These are phyloP conservation scores for Trichoderma sp. DNA, from an alignment of 2,329 filamentous ascomycete genomes.

Conservation along the genomic window DNA sequence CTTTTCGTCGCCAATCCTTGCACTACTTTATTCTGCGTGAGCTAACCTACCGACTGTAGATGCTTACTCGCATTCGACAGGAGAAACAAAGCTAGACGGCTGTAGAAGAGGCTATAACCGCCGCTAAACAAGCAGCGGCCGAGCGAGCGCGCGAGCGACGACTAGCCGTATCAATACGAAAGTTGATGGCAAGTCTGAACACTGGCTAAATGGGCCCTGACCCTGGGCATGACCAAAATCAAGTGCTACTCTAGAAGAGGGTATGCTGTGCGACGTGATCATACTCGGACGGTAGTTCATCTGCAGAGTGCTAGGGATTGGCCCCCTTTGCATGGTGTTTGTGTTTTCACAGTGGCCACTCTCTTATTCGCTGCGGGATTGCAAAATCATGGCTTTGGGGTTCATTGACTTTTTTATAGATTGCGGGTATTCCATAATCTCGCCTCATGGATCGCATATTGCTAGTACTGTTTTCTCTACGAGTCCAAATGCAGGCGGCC, in stretches of 20 bases:
- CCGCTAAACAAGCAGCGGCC: constrained; percentile 1
- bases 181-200: constrained; percentile 1
- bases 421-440: not conserved
- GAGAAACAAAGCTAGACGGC: not conserved
- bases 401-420: not conserved
- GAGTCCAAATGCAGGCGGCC: not conserved
- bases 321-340: not conserved
- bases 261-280: constrained; percentile 1
- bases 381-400: not conserved
- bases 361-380: not conserved
- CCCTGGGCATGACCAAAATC: constrained; percentile 3
- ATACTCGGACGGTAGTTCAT: not conserved
- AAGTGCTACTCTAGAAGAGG: not conserved
- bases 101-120: constrained; percentile 15
- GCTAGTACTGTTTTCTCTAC: not conserved
- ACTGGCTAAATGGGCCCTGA: not conserved
- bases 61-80: not conserved
- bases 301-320: not conserved
- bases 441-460: not conserved
- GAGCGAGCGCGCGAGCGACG: not conserved
- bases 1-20: not conserved
- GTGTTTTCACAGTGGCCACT: too few species aligned
- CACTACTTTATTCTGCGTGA: not conserved
- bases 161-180: not conserved
- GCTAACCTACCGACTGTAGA: not conserved